Evolutionary conservation across 1,284 basidiomycete species (phyloP).

Genomic region (Malassezia arunalokei): DNA sequence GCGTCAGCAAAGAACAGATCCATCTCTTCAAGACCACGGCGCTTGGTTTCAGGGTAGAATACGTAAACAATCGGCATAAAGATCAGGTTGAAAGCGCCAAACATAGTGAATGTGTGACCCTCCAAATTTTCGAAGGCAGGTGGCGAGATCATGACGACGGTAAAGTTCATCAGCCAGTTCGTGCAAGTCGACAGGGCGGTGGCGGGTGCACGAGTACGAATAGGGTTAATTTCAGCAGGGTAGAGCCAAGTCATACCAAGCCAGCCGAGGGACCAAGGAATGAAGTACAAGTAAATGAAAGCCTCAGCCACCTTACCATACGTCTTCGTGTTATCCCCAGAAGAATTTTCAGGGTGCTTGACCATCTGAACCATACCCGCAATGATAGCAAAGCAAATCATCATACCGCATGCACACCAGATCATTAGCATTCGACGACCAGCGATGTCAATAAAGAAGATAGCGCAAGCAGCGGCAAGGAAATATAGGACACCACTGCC

Average conservation of each 20-base stretch:
- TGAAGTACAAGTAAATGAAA: constrained; percentile 57
- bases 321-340: background rate
- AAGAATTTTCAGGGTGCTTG: constrained; percentile 47
- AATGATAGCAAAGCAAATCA: constrained; percentile 55
- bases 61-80: constrained; percentile 41
- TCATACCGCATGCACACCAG: constrained; percentile 58
- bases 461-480: constrained; percentile 54
- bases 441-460: constrained; percentile 51
- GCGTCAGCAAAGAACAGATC: constrained; percentile 27
- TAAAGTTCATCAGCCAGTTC: constrained; percentile 45
- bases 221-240: constrained; percentile 45
- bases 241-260: constrained; percentile 56
- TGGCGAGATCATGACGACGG: constrained; percentile 57
- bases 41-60: constrained; percentile 45
- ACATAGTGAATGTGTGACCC: constrained; percentile 49
- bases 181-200: constrained; percentile 42
- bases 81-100: constrained; percentile 37
- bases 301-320: constrained; percentile 50
- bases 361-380: constrained; percentile 46
- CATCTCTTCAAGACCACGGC: constrained; percentile 42
- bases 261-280: constrained; percentile 57
- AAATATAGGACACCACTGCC: constrained; percentile 62
- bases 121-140: constrained; percentile 57
- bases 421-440: constrained; percentile 61
- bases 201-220: constrained; percentile 46